These are phyloP conservation scores for Suillus variegatus DNA, from an alignment of 768 basidiomycete genomes.

Conservation along the genomic window DNA sequence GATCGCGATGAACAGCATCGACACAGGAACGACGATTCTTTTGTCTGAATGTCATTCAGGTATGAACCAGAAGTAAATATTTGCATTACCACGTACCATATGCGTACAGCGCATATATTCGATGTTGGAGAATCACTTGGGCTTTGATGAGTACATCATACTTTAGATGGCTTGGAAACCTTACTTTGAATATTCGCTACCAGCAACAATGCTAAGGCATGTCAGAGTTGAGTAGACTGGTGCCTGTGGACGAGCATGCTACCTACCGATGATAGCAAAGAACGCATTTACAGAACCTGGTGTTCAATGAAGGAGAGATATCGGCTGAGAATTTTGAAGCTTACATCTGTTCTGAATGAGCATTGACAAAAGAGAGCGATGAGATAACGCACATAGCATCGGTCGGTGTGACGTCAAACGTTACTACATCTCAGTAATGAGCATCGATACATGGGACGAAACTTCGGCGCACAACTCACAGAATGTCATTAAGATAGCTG, in stretches of 20 bases:
- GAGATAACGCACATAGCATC: slow-evolving; percentile 1
- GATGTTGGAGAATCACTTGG: slow-evolving; percentile 10
- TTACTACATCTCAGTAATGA: not conserved
- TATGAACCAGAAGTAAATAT: too few relatives aligned
- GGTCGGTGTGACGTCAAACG: not conserved
- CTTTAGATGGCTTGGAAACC: not conserved
- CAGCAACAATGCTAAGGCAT: not conserved
- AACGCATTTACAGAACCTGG: slow-evolving; percentile 4
- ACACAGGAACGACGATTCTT: slow-evolving; percentile 7
- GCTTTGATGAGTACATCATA: not conserved
- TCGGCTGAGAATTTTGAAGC: not conserved
- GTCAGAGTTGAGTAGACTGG: not conserved
- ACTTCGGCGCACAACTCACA: not conserved
- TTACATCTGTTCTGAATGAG: slow-evolving; percentile 2
- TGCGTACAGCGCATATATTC: slow-evolving; percentile 7
- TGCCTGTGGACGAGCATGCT: not conserved
- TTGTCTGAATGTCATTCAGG: not conserved
- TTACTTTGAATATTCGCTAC: slow-evolving; percentile 9
- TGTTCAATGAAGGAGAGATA: not conserved
- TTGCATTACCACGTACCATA: slow-evolving; percentile 2
- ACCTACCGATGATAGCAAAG: slow-evolving; percentile 2
- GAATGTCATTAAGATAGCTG: not conserved
- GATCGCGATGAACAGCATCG: not conserved
- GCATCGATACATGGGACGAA: not conserved
- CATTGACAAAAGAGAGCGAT: not conserved